Evolutionary conservation across 129 eudicot genomes (phyloP), one percentile per base, ranked within the genome.

Genomic region (Escallonia herrerae): DNA sequence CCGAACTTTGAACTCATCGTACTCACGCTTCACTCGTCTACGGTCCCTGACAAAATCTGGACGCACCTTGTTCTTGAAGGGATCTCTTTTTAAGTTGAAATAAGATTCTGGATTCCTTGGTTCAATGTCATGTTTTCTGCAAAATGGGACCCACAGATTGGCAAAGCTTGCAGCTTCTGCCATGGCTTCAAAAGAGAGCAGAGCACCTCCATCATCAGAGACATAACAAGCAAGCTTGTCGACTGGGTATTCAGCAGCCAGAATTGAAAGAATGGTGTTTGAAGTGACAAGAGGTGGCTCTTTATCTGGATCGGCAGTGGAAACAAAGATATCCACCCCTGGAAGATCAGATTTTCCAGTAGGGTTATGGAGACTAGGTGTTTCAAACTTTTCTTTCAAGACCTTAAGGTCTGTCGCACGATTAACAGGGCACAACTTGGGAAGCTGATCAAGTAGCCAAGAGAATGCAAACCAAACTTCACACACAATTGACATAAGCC

Each of bases 111-210:
- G 91, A 56, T 85, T 85, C 66, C 91, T 78, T 1, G 87, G 91
- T 74, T 85, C 91, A 11, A 85, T 85, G 40, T 70, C 64, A 78
- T 85, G 84, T 22, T 85, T 85, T 14, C 91, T 75, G 52, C 91
- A 85, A 73, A 85, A 85, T 5, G 91, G 91, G 15, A 78, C 91
- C 91, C 91, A 85, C 68, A 78, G 13, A 60, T 85, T 73, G 6
- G 91, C 87, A 63, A 85, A 85, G 41, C 91, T 85, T 52, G 91
- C 91, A 39, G 91, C 91, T 63, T 85, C 91, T 12, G 87, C 91
- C 91, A 85, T 81, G 50, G 91, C 91, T 66, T 85, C 91, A 44
- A 85, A 85, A 2, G 91, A 78, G 42, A 85, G 46, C 55, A 85
- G 84, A 12, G 91, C 82, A 54, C 91, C 91, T n/a, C 91, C 91